Evolutionary conservation across 768 basidiomycete genomes (phyloP), one percentile per base, ranked within the genome.

Genomic region (Roridomyces roridus): DNA sequence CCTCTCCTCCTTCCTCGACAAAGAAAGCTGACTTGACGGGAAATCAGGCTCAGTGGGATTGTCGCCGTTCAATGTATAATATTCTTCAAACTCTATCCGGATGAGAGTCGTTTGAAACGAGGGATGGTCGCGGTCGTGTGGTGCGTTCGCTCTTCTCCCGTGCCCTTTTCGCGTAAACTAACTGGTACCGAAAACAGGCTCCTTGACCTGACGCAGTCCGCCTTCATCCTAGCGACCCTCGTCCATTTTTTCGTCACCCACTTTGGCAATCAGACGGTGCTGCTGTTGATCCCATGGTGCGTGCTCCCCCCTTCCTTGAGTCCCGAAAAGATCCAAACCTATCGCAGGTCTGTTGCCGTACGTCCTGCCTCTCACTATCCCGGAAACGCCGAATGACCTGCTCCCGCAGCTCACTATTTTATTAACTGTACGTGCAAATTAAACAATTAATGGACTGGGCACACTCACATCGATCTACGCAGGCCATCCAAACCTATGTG

Each of bases 401-500:
- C 12, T 12, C 24, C 7, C 9, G 21, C 36, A 62, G 60, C 55
- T 62, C 25, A 51, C 55, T 17, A 48, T 62, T 4, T 20, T 62
- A 20, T 8, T 57, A 6, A 62, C 60, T 11, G 60, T 62, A 34
- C 5, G 59, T 49, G 15, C 21, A 39, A 26, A 6, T 17, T 24
- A 9, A 14, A n/a, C 6, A 21, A 14, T n/a, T 21, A n/a, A n/a
- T n/a, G n/a, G n/a, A n/a, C 26, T 12, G 10, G 5, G 28, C 21
- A 15, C 12, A 25, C 21, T 17, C 40, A 11, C 29, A n/a, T 14
- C 11, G 1, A 25, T 37, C 14, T 18, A 18, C n/a, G n/a, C 42
- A 70, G 68, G 68, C 67, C 10, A 62, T 68, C 25, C 66, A 67
- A 56, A 70, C 69, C 1, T 67, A 66, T 51, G 47, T 68, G 51